A percentile compares a stretch with the other conserved stretches of the same genome.
phyloP scores from a whole-genome alignment of 768 basidiomycete species.

The Porpolomopsis calyptriformis region DNA sequence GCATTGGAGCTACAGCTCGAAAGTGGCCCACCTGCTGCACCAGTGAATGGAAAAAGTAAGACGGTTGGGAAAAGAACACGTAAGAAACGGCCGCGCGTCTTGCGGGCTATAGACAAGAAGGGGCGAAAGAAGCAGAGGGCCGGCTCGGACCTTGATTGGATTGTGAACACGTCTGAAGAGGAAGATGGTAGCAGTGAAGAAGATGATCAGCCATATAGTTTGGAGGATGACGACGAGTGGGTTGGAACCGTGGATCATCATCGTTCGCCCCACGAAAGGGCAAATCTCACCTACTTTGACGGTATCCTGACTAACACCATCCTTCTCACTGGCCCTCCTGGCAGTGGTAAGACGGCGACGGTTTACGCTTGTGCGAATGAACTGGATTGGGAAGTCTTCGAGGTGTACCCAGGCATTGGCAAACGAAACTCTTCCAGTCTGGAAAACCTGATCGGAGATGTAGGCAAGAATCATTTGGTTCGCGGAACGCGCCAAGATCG shows the following conservation, averaged over 20 bases:
- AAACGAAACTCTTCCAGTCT: conserved; percentile 72
- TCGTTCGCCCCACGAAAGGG: too few species aligned
- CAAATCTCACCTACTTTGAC: conserved; percentile 25
- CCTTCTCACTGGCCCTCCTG: conserved; percentile 71
- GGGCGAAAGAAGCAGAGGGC: conserved; percentile 45
- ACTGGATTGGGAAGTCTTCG: conserved; percentile 92
- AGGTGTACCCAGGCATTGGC: conserved; percentile 94
- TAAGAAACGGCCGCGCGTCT: conserved; percentile 47
- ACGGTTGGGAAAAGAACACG: conserved; percentile 22
- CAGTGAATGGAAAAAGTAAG: conserved; percentile 17
- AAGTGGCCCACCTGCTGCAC: conserved; percentile 9
- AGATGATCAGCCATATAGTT: conserved; percentile 18
- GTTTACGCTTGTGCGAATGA: conserved; percentile 93
- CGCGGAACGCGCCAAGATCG: conserved; percentile 20
- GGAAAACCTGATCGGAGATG: conserved; percentile 77
- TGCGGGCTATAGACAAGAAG: conserved; percentile 42
- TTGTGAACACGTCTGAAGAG: conserved; percentile 34
- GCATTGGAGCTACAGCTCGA: conserved; percentile 55
- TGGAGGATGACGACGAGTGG: conserved; percentile 2
- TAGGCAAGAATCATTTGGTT: conserved; percentile 87
- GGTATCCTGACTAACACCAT: conserved; percentile 74
- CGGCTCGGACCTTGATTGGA: conserved; percentile 51
- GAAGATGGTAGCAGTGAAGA: conserved; percentile 21
- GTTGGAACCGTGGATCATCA: too few species aligned
- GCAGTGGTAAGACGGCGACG: conserved; percentile 83